Conservation (phyloP, 768 basidiomycete species). For the Podaxis pistillaris region DNA sequence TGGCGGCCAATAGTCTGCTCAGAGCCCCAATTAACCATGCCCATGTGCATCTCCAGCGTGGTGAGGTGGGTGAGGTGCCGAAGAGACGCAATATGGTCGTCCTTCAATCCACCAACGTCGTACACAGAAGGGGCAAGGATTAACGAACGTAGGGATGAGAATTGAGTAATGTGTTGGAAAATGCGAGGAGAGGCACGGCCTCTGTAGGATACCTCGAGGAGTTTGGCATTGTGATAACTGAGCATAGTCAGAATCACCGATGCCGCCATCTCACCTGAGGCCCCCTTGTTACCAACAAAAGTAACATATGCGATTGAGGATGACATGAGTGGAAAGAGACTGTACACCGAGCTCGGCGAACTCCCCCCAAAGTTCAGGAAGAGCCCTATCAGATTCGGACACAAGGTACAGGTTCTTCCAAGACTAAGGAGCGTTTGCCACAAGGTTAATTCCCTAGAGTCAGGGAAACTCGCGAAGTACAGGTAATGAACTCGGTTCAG, state of each 20-base stretch:
- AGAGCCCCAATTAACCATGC: not conserved
- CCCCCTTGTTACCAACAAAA: not conserved
- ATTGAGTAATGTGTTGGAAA: not conserved
- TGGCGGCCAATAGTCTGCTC: not conserved
- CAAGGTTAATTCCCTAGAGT: not conserved
- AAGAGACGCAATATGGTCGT: not conserved
- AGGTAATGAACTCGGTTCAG: not conserved
- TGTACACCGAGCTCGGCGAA: not conserved
- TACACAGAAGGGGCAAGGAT: not conserved
- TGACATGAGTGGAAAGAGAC: not conserved
- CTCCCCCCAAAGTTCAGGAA: not conserved
- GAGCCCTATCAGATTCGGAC: conserved; percentile 1
- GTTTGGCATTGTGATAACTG: not conserved
- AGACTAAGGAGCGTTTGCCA: not conserved
- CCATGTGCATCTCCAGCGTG: not conserved
- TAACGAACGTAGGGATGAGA: not conserved
- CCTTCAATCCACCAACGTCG: not conserved
- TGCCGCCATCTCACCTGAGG: not conserved
- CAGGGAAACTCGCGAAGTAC: not conserved
- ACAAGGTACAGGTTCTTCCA: not conserved
- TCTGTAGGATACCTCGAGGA: not conserved
- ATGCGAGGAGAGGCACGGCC: not conserved
- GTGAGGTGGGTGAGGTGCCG: not conserved
- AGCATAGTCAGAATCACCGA: not conserved
- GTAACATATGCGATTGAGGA: not conserved